These are phyloP conservation scores for Drosera spatulata DNA, from an alignment of 179 eudicot species.

Conservation along the genomic window DNA sequence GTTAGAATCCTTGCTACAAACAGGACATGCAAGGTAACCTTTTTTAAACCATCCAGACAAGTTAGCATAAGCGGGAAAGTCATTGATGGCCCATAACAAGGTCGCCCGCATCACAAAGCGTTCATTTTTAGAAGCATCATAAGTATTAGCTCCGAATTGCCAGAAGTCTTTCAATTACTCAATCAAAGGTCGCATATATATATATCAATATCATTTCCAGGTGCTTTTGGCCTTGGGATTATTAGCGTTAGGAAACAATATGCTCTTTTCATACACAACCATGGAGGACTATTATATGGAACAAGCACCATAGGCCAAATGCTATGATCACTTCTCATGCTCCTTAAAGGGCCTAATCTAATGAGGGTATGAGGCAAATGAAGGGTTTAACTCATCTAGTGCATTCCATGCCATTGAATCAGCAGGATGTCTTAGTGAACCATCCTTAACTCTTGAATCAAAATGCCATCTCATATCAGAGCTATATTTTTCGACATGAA, in stretches of 20 bases:
- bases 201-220: conserved; percentile 4
- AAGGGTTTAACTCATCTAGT: too few relatives aligned
- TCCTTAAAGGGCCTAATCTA: too few relatives aligned
- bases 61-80: conserved; percentile 4
- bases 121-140: neutral
- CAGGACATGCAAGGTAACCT: conserved; percentile 1
- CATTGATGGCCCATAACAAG: neutral
- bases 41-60: conserved; percentile 8
- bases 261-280: neutral
- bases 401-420: too few relatives aligned
- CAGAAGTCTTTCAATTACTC: neutral
- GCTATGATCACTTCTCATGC: neutral
- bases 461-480: too few relatives aligned
- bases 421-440: too few relatives aligned
- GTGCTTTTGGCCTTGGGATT: neutral
- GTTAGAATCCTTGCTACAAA: neutral
- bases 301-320: neutral
- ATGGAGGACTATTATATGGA: neutral
- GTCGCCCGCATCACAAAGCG: neutral
- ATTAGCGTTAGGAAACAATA: neutral
- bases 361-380: too few relatives aligned
- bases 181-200: neutral
- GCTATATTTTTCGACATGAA: too few relatives aligned
- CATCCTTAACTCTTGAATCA: too few relatives aligned
- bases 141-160: neutral